Evolutionary conservation across 352 stramenopile genomes (phyloP).

Genomic region (Globisporangium echinulatum): DNA sequence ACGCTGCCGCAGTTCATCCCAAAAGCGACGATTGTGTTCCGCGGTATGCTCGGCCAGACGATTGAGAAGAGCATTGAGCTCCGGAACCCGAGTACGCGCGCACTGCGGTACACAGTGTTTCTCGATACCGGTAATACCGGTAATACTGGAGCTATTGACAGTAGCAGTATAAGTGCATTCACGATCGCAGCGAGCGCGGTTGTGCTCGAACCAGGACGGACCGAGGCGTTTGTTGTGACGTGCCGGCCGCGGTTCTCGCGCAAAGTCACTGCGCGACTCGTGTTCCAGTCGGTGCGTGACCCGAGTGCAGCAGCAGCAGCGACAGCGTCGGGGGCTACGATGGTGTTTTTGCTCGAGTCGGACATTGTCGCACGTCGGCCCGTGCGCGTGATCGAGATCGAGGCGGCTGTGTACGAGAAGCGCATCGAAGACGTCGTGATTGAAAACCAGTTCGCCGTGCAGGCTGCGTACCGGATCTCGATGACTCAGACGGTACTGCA

Average conservation of each 20-base stretch:
- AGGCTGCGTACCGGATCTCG: slow-evolving; percentile 64
- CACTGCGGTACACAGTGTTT: slow-evolving; percentile 87
- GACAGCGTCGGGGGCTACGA: slow-evolving; percentile 43
- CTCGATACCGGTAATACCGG: slow-evolving; percentile 38
- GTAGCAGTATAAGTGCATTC: slow-evolving; percentile 24
- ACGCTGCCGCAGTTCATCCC: slow-evolving; percentile 89
- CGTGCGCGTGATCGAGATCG: slow-evolving; percentile 73
- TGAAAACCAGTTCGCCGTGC: slow-evolving; percentile 81
- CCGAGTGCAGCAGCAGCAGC: slow-evolving; percentile 19
- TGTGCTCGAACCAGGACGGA: slow-evolving; percentile 73
- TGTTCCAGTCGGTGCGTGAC: slow-evolving; percentile 69
- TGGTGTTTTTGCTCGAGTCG: slow-evolving; percentile 88
- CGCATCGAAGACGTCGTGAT: slow-evolving; percentile 72
- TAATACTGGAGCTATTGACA: background rate
- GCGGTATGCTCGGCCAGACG: slow-evolving; percentile 70
- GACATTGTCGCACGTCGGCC: slow-evolving; percentile 75
- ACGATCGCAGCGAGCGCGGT: slow-evolving; percentile 64
- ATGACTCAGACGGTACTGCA: slow-evolving; percentile 45
- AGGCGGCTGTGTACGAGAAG: slow-evolving; percentile 77
- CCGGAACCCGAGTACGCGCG: slow-evolving; percentile 81
- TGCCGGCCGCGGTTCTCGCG: slow-evolving; percentile 81
- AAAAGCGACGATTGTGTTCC: slow-evolving; percentile 92
- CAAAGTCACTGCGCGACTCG: slow-evolving; percentile 81
- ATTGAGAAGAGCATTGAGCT: slow-evolving; percentile 93
- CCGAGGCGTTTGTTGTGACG: slow-evolving; percentile 71